These are phyloP conservation scores for Candida maesae DNA, from an alignment of 805 yeast genomes.

Conservation along the genomic window DNA sequence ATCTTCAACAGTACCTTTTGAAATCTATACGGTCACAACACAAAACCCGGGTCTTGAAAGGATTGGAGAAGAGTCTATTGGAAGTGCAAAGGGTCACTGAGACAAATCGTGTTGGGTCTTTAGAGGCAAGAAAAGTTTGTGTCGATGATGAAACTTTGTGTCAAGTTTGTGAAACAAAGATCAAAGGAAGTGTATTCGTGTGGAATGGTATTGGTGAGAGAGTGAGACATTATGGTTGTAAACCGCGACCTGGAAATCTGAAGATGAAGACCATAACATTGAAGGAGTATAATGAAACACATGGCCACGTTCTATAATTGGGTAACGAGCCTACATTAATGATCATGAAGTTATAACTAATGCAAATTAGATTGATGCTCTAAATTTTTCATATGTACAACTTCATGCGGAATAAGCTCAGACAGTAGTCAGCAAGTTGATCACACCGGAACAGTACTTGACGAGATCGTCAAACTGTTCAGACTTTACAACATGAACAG, in stretches of 20 bases:
- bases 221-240: constrained; percentile 25
- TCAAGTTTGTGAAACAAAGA: constrained; percentile 11
- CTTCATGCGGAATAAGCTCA: constrained; percentile 5
- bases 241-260: background rate
- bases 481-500: constrained; percentile 36
- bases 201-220: constrained; percentile 5
- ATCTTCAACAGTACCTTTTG: constrained; percentile 18
- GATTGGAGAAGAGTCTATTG: constrained; percentile 6
- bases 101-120: constrained; percentile 3
- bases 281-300: constrained; percentile 12
- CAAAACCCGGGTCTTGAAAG: constrained; percentile 2
- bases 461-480: constrained; percentile 59
- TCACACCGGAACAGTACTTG: constrained; percentile 79
- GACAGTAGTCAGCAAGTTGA: constrained; percentile 47
- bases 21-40: constrained; percentile 18
- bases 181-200: constrained; percentile 15
- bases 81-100: constrained; percentile 11
- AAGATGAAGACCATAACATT: constrained; percentile 16
- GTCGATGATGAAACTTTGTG: constrained; percentile 12
- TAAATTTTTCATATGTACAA: background rate
- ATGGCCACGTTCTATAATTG: constrained; percentile 1
- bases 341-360: too few species aligned
- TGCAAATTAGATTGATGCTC: too few species aligned
- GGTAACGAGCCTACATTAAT: too few species aligned
- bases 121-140: constrained; percentile 7